A percentile compares a stretch with the other conserved stretches of the same genome.
Evolutionary conservation across 1,284 basidiomycete genomes (phyloP).

Genomic region (Cerrena zonata): DNA sequence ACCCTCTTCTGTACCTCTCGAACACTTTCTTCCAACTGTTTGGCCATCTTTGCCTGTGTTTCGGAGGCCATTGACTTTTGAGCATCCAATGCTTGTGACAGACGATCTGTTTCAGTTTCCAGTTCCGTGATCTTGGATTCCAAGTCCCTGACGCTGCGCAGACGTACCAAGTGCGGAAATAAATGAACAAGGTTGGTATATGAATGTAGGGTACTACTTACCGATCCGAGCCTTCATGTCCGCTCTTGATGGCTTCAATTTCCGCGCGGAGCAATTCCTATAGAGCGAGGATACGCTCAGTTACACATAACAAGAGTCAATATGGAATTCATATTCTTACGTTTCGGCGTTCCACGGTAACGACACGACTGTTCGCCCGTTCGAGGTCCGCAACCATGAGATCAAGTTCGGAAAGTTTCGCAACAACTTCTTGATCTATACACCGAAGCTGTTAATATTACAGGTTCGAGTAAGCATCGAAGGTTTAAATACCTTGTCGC

Average conservation of each 20-base stretch:
- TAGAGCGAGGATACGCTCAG: neutral
- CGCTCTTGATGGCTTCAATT: slow-evolving; percentile 82
- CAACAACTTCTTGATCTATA: slow-evolving; percentile 82
- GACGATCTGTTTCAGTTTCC: slow-evolving; percentile 67
- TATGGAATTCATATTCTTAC: slow-evolving; percentile 35
- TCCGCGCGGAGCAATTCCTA: slow-evolving; percentile 90
- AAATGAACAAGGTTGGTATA: slow-evolving; percentile 1
- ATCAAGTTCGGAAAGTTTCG: slow-evolving; percentile 85
- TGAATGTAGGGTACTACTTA: slow-evolving; percentile 30
- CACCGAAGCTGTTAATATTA: no score
- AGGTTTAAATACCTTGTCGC: slow-evolving; percentile 79
- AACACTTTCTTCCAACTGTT: slow-evolving; percentile 55
- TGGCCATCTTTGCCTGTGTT: slow-evolving; percentile 42
- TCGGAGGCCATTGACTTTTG: slow-evolving; percentile 59
- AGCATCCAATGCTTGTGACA: slow-evolving; percentile 63
- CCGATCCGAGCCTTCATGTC: slow-evolving; percentile 72
- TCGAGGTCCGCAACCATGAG: slow-evolving; percentile 90
- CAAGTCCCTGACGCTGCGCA: slow-evolving; percentile 59
- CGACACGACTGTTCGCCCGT: slow-evolving; percentile 86
- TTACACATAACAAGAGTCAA: neutral
- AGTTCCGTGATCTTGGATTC: slow-evolving; percentile 69
- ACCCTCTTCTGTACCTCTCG: slow-evolving; percentile 61
- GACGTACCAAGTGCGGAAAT: neutral
- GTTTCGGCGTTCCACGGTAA: slow-evolving; percentile 87
- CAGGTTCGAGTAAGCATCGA: no score